Evolutionary conservation across 1,284 basidiomycete species (phyloP).

Genomic region (Pyrrhoderma noxium): DNA sequence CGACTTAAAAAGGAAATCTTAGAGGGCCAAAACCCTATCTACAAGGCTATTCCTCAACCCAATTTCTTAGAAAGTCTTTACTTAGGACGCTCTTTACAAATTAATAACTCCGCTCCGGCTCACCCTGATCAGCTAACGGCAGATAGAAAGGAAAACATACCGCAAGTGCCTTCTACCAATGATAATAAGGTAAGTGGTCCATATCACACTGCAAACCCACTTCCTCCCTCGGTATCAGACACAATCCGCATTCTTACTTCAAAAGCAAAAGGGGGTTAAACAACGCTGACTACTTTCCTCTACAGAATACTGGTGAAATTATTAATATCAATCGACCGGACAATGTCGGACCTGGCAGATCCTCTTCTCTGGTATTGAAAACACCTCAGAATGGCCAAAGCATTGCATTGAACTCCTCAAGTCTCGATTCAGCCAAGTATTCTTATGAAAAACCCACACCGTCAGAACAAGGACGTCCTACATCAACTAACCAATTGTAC

Average conservation of each 20-base stretch:
- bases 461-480: no score
- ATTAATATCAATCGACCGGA: background rate
- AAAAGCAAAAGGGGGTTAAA: no score
- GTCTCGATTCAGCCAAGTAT: background rate
- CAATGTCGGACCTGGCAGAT: background rate
- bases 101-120: constrained; percentile 29
- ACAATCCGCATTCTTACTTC: no score
- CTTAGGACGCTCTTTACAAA: constrained; percentile 35
- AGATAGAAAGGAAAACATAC: constrained; percentile 18
- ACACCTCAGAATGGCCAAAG: background rate
- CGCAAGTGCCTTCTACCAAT: constrained; percentile 12
- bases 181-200: constrained; percentile 17
- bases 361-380: constrained; percentile 1
- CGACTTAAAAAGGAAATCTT: constrained; percentile 65
- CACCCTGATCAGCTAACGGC: constrained; percentile 35
- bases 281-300: background rate
- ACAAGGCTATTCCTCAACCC: constrained; percentile 57
- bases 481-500: no score
- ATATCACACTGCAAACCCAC: background rate
- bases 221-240: background rate
- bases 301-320: background rate
- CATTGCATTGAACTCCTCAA: background rate
- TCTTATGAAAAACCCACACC: no score
- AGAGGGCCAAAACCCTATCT: constrained; percentile 61
- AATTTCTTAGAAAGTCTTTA: constrained; percentile 54